Evolutionary conservation across 2,329 filamentous ascomycete species (phyloP), one percentile per base, ranked within the genome.

Genomic region (Trichoderma polysporum): DNA sequence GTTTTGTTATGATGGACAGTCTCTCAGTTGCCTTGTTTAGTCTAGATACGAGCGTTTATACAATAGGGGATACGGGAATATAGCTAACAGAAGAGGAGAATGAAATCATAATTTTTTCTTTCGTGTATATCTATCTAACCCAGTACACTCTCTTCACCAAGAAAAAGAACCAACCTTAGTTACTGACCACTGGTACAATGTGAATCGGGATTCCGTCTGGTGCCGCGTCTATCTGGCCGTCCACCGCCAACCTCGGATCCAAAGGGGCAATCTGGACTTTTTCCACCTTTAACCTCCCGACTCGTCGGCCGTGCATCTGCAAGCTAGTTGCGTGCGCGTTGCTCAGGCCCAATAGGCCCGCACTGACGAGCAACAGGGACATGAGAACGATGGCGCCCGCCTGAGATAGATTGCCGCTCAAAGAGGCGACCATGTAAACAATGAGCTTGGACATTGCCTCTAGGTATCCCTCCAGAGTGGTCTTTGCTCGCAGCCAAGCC

Each of bases 391-490:
- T 74, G 39, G 84, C 81, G 3, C 85, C 85, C 0, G 78, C 78
- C 71, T 86, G 82, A 0, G 80, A 82, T 66, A 86, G 82, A 73
- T 88, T 88, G 12, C 82, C 84, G 66, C 83, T 82, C 22, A 88
- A 74, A 1, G 83, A 82, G 6, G 85, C 86, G 50, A 84, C 83
- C 3, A 87, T 71, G 71, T 87, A 90, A 4, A 89, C 86, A 66
- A 86, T 77, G 54, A 89, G 70, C 69, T 86, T 88, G 10, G 86
- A 82, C 0, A 77, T 72, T 0, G 85, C 84, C 68, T 84, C 83
- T 61, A 86, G 75, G 70, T 83, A 85, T 33, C 82, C 80, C 69
- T 89, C 83, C 2, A 81, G 54, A 29, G 79, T 75, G 0, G 83
- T 86, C 73, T 84, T 82, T 45, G 82, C 77, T 12, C 81, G 79